Percentiles rank a stretch among this genome's conserved stretches.
phyloP scores from a whole-genome alignment of 106 monocot genomes.

The Dendrobium nobile region DNA sequence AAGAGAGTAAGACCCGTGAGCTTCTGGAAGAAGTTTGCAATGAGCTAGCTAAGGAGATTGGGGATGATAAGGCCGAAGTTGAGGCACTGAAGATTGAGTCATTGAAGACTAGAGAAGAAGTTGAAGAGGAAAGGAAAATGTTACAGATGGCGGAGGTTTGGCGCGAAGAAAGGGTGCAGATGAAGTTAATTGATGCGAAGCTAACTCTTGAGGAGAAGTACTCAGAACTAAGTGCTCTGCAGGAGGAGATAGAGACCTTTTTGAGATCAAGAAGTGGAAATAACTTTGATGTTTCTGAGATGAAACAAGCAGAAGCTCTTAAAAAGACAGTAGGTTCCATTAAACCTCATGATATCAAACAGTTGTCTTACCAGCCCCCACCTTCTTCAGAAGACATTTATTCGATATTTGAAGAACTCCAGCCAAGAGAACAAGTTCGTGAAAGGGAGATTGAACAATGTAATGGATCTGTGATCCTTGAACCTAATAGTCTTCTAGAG shows the following conservation, averaged over 20 bases:
- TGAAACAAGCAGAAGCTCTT: constrained; percentile 54
- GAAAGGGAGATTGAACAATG: constrained; percentile 62
- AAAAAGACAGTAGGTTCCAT: constrained; percentile 36
- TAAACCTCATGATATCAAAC: constrained; percentile 48
- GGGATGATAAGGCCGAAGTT: constrained; percentile 80
- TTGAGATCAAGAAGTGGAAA: constrained; percentile 15
- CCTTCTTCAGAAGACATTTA: constrained; percentile 76
- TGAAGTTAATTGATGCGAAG: constrained; percentile 94
- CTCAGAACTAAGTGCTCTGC: constrained; percentile 43
- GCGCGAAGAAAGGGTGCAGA: constrained; percentile 98
- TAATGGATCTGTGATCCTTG: constrained; percentile 17
- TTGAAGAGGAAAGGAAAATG: constrained; percentile 92
- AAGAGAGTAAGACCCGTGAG: constrained; percentile 77
- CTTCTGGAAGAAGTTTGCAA: constrained; percentile 93
- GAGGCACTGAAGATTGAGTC: constrained; percentile 70
- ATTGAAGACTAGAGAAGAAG: constrained; percentile 63
- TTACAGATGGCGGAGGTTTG: constrained; percentile 99
- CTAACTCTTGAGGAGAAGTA: constrained; percentile 82
- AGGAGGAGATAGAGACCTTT: constrained; percentile 56
- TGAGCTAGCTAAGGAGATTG: constrained; percentile 89
- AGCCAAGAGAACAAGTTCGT: constrained; percentile 33
- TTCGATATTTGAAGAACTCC: constrained; percentile 70
- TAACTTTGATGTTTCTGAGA: constrained; percentile 11
- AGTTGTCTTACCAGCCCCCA: constrained; percentile 69
- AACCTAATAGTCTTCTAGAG: constrained; percentile 10